Conservation (phyloP, 2,329 filamentous ascomycete genomes). For the Pestalotiopsis sp. region DNA sequence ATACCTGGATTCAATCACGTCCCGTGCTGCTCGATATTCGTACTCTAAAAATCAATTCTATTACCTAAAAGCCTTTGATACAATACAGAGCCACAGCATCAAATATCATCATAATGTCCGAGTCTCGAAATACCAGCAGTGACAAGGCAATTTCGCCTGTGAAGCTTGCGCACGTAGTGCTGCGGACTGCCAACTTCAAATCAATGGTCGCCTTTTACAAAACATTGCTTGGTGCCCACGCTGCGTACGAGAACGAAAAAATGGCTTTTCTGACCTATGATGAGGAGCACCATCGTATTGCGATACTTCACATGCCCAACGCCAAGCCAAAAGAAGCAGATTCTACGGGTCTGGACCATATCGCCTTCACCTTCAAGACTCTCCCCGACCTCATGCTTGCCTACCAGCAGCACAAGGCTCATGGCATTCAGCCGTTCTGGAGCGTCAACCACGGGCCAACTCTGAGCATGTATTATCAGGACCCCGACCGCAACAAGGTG, state of each 20-base stretch:
- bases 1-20: no score
- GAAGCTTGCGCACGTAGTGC: slow-evolving; percentile 9
- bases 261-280: slow-evolving; percentile 40
- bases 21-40: no score
- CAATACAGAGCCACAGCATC: no score
- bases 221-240: slow-evolving; percentile 3
- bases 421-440: slow-evolving; percentile 43
- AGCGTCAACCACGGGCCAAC: slow-evolving; percentile 51
- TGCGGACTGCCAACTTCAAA: slow-evolving; percentile 1
- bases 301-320: slow-evolving; percentile 35
- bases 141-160: no score
- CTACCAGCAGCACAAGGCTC: slow-evolving; percentile 38
- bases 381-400: slow-evolving; percentile 37
- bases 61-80: no score
- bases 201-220: slow-evolving; percentile 13
- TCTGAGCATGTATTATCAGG: slow-evolving; percentile 49
- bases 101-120: no score
- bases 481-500: slow-evolving; percentile 51
- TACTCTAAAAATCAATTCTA: no score
- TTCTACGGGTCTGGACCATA: slow-evolving; percentile 40
- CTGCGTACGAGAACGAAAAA: slow-evolving; percentile 16
- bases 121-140: no score
- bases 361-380: slow-evolving; percentile 42
- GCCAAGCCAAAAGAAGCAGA: slow-evolving; percentile 22
- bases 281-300: slow-evolving; percentile 51